Conservation (phyloP, 2,329 filamentous ascomycete genomes). For the Pestalotiopsis sp. region DNA sequence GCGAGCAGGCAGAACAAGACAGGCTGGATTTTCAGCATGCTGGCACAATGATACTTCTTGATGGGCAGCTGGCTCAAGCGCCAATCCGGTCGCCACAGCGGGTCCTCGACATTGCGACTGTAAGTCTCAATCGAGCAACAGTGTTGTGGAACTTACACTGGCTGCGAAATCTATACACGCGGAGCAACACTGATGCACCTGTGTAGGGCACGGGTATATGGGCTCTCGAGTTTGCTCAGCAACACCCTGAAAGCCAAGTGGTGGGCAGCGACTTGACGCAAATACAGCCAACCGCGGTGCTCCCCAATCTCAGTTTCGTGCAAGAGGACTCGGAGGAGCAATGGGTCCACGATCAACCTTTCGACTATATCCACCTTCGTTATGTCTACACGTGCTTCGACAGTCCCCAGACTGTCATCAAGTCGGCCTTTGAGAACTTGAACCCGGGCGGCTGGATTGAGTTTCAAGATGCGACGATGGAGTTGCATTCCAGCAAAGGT, state of each 20-base stretch:
- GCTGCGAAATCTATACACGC: background rate
- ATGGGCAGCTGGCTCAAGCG: background rate
- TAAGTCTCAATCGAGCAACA: background rate
- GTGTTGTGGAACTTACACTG: background rate
- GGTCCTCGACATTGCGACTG: constrained; percentile 5
- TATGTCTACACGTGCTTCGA: constrained; percentile 5
- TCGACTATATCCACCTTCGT: background rate
- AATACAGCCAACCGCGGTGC: background rate
- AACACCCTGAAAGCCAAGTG: background rate
- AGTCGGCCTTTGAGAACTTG: background rate
- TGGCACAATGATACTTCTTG: background rate
- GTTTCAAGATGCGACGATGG: background rate
- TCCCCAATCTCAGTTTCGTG: constrained; percentile 1
- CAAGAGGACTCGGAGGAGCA: constrained; percentile 5
- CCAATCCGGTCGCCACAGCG: background rate
- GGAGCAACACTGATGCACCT: background rate
- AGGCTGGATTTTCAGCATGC: constrained; percentile 1
- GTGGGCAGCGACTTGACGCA: background rate
- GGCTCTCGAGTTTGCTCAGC: background rate
- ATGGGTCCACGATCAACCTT: background rate
- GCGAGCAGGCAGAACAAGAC: background rate
- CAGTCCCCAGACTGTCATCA: background rate
- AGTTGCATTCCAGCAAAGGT: background rate
- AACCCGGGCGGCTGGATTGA: background rate
- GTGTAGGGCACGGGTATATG: background rate